A percentile compares a stretch with the other conserved stretches of the same genome.
Evolutionary conservation across 2,329 filamentous ascomycete genomes (phyloP).

Genomic region (Aspergillus brasiliensis): DNA sequence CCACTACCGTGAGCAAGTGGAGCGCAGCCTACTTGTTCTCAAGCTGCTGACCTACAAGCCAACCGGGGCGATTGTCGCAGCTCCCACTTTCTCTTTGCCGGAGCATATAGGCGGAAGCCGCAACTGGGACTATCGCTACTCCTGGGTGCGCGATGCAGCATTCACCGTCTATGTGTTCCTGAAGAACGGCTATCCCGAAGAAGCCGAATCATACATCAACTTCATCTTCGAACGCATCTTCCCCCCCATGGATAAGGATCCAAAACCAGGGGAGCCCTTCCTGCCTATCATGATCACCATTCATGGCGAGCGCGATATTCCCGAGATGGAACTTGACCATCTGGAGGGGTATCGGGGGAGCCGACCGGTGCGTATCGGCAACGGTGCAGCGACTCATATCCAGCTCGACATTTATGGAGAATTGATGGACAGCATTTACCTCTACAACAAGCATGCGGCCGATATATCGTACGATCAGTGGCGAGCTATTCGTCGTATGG

Average conservation of each 20-base stretch:
- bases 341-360: constrained; percentile 73
- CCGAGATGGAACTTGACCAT: constrained; percentile 68
- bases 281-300: constrained; percentile 84
- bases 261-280: constrained; percentile 54
- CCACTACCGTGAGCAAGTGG: constrained; percentile 71
- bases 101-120: constrained; percentile 69
- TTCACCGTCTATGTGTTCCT: constrained; percentile 78
- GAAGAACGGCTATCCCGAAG: constrained; percentile 72
- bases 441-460: constrained; percentile 79
- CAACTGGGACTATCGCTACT: constrained; percentile 59
- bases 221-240: constrained; percentile 73
- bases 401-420: constrained; percentile 82
- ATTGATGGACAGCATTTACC: constrained; percentile 74
- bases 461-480: constrained; percentile 76
- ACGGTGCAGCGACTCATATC: constrained; percentile 70
- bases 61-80: constrained; percentile 74
- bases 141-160: constrained; percentile 75
- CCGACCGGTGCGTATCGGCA: constrained; percentile 73
- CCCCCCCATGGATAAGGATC: constrained; percentile 53
- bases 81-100: constrained; percentile 75
- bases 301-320: constrained; percentile 71
- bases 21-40: constrained; percentile 70
- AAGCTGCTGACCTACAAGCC: constrained; percentile 79
- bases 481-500: constrained; percentile 68
- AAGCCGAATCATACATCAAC: constrained; percentile 76